phyloP scores from a whole-genome alignment of 371 early-diverging fungal species.

The Mucor lusitanicus region DNA sequence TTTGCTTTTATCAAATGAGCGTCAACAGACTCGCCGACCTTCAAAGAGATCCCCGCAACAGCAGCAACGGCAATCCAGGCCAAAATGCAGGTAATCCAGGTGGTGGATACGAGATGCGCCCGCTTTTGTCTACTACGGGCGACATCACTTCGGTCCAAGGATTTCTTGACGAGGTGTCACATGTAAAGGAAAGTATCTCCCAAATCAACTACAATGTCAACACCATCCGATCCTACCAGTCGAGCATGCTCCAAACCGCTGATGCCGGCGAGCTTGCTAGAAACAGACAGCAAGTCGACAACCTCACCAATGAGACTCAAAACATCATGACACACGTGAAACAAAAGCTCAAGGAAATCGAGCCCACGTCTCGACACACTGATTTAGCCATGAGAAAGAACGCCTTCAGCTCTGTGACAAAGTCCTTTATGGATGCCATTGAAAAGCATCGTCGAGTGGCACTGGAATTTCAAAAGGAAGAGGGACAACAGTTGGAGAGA shows the following conservation, averaged over 20 bases:
- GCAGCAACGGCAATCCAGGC: conserved; percentile 15
- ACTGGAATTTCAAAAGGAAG: conserved; percentile 47
- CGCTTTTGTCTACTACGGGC: conserved; percentile 37
- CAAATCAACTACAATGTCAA: conserved; percentile 42
- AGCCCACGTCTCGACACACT: conserved; percentile 41
- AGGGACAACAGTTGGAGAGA: conserved; percentile 43
- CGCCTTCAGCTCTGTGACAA: conserved; percentile 45
- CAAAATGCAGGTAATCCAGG: conserved; percentile 7
- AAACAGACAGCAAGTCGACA: conserved; percentile 24
- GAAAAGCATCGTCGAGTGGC: conserved; percentile 43
- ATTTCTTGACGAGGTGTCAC: conserved; percentile 39
- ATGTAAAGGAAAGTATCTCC: conserved; percentile 42
- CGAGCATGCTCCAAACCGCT: conserved; percentile 42
- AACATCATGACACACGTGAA: conserved; percentile 46
- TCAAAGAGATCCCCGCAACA: conserved; percentile 8
- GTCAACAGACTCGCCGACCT: conserved; percentile 52
- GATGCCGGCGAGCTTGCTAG: conserved; percentile 40
- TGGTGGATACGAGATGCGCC: conserved; percentile 50
- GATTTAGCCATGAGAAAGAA: conserved; percentile 52
- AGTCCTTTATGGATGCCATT: conserved; percentile 48
- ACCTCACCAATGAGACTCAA: conserved; percentile 38
- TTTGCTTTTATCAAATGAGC: conserved; percentile 30
- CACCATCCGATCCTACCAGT: conserved; percentile 35
- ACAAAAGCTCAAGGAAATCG: conserved; percentile 45
- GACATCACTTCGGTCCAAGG: conserved; percentile 33